A percentile compares a stretch with the other conserved stretches of the same genome.
phyloP scores from a whole-genome alignment of 1,139 yeast genomes.

The Candida tunisiensis region DNA sequence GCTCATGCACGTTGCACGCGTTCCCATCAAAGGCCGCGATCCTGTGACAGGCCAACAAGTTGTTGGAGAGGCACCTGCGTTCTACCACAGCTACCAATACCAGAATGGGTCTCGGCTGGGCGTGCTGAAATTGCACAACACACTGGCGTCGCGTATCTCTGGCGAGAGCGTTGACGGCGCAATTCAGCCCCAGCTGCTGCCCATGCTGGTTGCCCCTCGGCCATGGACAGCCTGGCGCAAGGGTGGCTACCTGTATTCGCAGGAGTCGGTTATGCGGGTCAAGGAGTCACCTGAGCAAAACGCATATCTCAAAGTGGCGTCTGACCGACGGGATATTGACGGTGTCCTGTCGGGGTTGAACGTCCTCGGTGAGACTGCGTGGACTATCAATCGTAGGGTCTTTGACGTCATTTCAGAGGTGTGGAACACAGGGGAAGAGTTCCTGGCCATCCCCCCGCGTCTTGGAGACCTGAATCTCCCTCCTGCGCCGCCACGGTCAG shows the following conservation, averaged over 20 bases:
- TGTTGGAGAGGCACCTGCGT: conserved; percentile 72
- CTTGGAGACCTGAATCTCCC: conserved; percentile 33
- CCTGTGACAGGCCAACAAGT: conserved; percentile 57
- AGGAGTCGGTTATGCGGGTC: conserved; percentile 49
- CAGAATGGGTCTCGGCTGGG: conserved; percentile 70
- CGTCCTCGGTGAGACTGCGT: conserved; percentile 74
- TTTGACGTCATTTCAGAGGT: conserved; percentile 54
- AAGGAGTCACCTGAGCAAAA: conserved; percentile 80
- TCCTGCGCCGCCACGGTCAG: conserved; percentile 39
- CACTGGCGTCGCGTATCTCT: conserved; percentile 47
- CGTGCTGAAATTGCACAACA: conserved; percentile 58
- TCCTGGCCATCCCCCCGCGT: conserved; percentile 63
- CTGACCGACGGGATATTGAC: conserved; percentile 47
- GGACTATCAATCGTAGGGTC: conserved; percentile 74
- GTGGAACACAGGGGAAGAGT: conserved; percentile 76
- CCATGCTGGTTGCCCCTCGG: conserved; percentile 82
- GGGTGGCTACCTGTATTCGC: conserved; percentile 70
- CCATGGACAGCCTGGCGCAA: conserved; percentile 71
- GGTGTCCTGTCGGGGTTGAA: conserved; percentile 68
- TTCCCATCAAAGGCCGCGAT: conserved; percentile 60
- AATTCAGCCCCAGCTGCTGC: conserved; percentile 77
- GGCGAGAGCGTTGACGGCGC: conserved; percentile 49
- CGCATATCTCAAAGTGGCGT: conserved; percentile 77
- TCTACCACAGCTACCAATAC: conserved; percentile 76
- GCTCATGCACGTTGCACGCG: conserved; percentile 67